Conservation (phyloP, 116 monocot species). For the Thalassia testudinum region DNA sequence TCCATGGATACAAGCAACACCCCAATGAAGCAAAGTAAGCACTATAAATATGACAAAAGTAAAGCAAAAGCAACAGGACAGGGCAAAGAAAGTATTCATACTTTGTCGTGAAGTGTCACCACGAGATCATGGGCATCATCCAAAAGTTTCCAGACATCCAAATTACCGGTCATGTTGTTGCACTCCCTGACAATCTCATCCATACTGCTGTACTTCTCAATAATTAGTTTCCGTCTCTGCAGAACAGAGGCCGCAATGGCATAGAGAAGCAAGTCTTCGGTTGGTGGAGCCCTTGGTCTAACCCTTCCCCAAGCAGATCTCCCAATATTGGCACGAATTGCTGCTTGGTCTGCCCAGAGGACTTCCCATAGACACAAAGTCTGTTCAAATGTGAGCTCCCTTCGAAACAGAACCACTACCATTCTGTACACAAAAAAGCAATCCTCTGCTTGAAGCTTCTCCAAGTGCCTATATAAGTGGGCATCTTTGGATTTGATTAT, state of each 20-base stretch:
- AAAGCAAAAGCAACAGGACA: no score
- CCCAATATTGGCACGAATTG: slow-evolving; percentile 8
- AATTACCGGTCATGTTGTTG: slow-evolving; percentile 15
- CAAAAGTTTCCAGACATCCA: slow-evolving; percentile 18
- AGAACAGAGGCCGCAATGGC: slow-evolving; percentile 17
- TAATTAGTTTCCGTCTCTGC: slow-evolving; percentile 15
- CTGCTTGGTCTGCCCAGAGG: slow-evolving; percentile 11
- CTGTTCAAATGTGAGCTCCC: slow-evolving; percentile 8
- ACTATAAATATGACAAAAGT: no score
- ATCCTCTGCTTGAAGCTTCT: slow-evolving; percentile 7
- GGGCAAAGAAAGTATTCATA: background rate
- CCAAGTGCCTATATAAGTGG: slow-evolving; percentile 5
- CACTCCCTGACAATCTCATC: slow-evolving; percentile 16
- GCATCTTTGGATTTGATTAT: slow-evolving; percentile 4
- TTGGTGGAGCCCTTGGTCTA: slow-evolving; percentile 12
- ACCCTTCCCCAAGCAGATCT: slow-evolving; percentile 10
- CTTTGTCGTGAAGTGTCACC: slow-evolving; percentile 12
- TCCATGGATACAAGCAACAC: no score
- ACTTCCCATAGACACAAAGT: slow-evolving; percentile 9
- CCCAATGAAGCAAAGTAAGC: no score
- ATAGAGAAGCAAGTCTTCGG: slow-evolving; percentile 18
- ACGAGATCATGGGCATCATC: slow-evolving; percentile 22
- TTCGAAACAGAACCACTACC: slow-evolving; percentile 9
- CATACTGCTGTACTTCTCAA: slow-evolving; percentile 14
- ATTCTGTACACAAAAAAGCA: slow-evolving; percentile 9